Percentiles rank a stretch among this genome's conserved stretches.
Evolutionary conservation across 2,329 filamentous ascomycete genomes (phyloP).

Genomic region (Clonostachys rhizophaga): DNA sequence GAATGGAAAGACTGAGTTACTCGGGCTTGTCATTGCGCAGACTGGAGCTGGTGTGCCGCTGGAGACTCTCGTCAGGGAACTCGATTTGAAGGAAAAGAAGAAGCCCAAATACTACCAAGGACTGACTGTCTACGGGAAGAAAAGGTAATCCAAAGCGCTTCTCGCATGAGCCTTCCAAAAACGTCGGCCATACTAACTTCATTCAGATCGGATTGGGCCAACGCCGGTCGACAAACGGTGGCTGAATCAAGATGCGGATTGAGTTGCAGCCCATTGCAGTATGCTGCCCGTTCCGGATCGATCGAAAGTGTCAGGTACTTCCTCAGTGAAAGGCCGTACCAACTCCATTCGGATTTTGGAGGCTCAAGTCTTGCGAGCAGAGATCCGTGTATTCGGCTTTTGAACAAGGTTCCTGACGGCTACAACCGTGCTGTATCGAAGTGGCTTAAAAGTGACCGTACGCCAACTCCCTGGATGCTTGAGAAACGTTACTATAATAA

Average conservation of each 20-base stretch:
- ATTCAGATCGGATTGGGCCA: constrained; percentile 63
- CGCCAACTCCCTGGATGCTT: constrained; percentile 18
- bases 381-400: constrained; percentile 57
- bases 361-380: constrained; percentile 52
- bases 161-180: too few relatives aligned
- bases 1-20: constrained; percentile 46
- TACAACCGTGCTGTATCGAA: constrained; percentile 58
- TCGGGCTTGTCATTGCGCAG: constrained; percentile 60
- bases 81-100: constrained; percentile 55
- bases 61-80: constrained; percentile 59
- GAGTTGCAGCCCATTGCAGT: constrained; percentile 53
- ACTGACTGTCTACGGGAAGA: constrained; percentile 69
- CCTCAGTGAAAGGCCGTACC: constrained; percentile 62
- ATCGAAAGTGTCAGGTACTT: constrained; percentile 75
- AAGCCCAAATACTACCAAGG: constrained; percentile 75
- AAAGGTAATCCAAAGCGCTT: constrained; percentile 31
- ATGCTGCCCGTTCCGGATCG: constrained; percentile 50
- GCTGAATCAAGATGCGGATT: constrained; percentile 29
- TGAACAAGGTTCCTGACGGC: constrained; percentile 55
- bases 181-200: neutral
- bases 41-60: constrained; percentile 68
- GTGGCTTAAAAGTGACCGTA: constrained; percentile 58
- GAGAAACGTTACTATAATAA: neutral
- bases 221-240: constrained; percentile 46
- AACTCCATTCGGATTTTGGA: constrained; percentile 65